A percentile compares a stretch with the other conserved stretches of the same genome.
phyloP scores from a whole-genome alignment of 148 eudicot species.

The Diospyros kaki region DNA sequence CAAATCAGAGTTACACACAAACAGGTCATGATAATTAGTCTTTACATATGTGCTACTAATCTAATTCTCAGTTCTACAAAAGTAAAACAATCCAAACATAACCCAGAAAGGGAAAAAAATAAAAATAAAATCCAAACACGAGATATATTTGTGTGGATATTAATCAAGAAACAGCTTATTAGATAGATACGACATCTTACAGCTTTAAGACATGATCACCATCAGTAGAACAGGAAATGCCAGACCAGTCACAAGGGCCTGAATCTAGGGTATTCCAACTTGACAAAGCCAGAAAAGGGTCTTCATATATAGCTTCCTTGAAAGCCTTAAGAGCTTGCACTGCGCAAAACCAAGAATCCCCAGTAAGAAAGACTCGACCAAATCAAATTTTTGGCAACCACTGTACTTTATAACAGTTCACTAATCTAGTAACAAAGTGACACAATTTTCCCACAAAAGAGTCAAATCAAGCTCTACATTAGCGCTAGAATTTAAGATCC shows the following conservation, averaged over 20 bases:
- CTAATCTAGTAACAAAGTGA: background rate
- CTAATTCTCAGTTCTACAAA: no score
- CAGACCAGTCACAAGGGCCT: constrained; percentile 84
- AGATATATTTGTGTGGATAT: background rate
- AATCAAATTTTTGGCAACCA: background rate
- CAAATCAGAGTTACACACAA: constrained; percentile 16
- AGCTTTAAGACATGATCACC: constrained; percentile 64
- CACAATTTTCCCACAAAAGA: background rate
- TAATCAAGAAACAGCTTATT: background rate
- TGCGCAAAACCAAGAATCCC: constrained; percentile 27
- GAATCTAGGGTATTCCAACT: constrained; percentile 80
- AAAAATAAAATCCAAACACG: constrained; percentile 6
- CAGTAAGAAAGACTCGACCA: background rate
- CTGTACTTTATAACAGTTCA: background rate
- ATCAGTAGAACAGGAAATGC: constrained; percentile 57
- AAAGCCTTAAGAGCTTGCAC: constrained; percentile 71
- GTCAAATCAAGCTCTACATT: no score
- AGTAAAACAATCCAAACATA: no score
- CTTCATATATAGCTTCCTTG: constrained; percentile 89
- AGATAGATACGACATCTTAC: constrained; percentile 41
- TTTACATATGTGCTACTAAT: background rate
- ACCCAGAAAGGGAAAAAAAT: background rate
- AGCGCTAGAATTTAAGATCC: no score
- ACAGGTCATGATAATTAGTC: background rate
- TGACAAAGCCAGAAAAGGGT: constrained; percentile 70